Evolutionary conservation across 805 yeast genomes (phyloP).

Genomic region (Cyberlindnera americana): DNA sequence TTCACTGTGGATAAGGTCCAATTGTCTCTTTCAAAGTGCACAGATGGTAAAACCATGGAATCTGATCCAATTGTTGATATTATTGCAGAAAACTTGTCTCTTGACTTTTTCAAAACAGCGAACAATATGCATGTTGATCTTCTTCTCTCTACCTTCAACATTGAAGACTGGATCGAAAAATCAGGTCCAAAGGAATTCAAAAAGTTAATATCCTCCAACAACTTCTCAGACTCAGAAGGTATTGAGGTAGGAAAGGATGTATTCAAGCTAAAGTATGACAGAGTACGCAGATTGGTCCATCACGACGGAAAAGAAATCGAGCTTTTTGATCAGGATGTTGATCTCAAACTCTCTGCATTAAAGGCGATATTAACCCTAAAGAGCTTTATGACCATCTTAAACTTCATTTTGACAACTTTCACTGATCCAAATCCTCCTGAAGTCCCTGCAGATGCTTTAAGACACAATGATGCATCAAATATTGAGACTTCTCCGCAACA

Average conservation of each 20-base stretch:
- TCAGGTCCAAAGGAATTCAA: constrained; percentile 61
- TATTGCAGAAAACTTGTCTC: constrained; percentile 57
- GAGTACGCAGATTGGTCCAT: constrained; percentile 58
- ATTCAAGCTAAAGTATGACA: constrained; percentile 54
- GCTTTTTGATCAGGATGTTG: constrained; percentile 73
- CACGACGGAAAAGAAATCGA: constrained; percentile 53
- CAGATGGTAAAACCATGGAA: constrained; percentile 52
- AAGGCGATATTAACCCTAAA: constrained; percentile 71
- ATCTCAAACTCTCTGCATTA: constrained; percentile 73
- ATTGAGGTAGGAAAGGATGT: constrained; percentile 41
- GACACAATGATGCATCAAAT: constrained; percentile 60
- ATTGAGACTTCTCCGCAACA: constrained; percentile 65
- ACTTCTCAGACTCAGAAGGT: constrained; percentile 37
- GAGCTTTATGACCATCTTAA: constrained; percentile 72
- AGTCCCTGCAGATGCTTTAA: constrained; percentile 65
- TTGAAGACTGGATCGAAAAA: constrained; percentile 72
- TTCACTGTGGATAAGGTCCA: constrained; percentile 65
- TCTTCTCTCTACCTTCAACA: constrained; percentile 56
- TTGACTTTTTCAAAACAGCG: constrained; percentile 58
- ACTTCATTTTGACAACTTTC: constrained; percentile 81
- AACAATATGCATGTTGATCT: constrained; percentile 65
- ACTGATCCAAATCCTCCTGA: constrained; percentile 74
- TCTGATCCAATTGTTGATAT: constrained; percentile 71
- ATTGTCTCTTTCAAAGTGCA: constrained; percentile 64
- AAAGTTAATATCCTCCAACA: constrained; percentile 64